Evolutionary conservation across 495 filamentous ascomycete species (phyloP), one percentile per base, ranked within the genome.

Genomic region (Saxispiralis lemnorum): DNA sequence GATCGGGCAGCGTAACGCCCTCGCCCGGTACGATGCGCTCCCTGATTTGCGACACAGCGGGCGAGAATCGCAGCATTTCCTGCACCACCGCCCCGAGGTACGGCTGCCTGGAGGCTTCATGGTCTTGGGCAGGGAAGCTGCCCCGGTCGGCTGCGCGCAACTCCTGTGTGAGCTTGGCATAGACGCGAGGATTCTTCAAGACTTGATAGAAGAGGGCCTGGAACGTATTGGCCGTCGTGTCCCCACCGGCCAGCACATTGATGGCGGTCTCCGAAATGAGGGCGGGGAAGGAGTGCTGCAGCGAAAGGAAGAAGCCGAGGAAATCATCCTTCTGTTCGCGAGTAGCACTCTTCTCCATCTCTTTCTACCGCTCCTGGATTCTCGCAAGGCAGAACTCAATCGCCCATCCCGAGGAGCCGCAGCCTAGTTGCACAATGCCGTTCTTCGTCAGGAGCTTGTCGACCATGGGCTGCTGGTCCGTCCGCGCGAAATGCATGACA

Each of bases 31-130:
- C 75, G 31, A 79, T 57, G 20, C 77, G 68, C 59, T 83, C 78
- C 39, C 82, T 67, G 15, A 70, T 64, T 17, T 80, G 56, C 0
- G 71, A 72, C 0, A 74, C 65, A 7, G 75, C 71, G 0, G 81
- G 75, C 50, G 81, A 72, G 14, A 83, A 41, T 2, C 79, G 67
- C 56, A 82, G 70, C 0, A 72, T 63, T 58, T 86, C 81, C 58
- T 81, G 77, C 49, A 84, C 69, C 31, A 71, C 70, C 4, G 78
- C 75, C 43, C 76, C 73, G 11, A 83, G 68, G 50, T 83, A 84
- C 1, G 55, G 62, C 9, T 81, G 57, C 35, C 61, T 50, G 24
- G 24, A 28, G 24, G 24, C 4, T 28, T 9, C 24, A 9, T 9
- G 24, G 24, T 28, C 4, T 9, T 28, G 24, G 24, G 9, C 24